Base-by-base conservation (phyloP, 768 basidiomycete genomes). In the Calocera viscosa region DNA sequence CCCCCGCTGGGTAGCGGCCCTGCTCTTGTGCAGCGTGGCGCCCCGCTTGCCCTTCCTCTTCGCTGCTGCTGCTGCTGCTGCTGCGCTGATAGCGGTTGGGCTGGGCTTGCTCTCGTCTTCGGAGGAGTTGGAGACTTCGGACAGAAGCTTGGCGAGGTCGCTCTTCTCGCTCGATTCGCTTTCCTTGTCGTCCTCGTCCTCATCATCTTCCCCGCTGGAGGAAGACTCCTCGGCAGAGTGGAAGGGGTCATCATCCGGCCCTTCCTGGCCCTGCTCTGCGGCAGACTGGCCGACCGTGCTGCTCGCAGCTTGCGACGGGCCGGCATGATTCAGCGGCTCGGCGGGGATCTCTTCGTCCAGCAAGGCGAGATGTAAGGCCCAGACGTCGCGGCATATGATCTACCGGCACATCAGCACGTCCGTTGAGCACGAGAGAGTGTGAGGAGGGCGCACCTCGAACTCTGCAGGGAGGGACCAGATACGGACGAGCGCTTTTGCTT, bases 301-400 rank as follows among this genome's bases (percentile, higher is more conserved):
- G n/a, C n/a, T n/a, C n/a, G n/a, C n/a, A n/a, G n/a, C n/a, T n/a
- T n/a, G n/a, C n/a, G n/a, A n/a, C n/a, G n/a, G n/a, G n/a, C n/a
- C 24, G 53, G 24, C 30, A 26, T 2, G 19, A 34, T 67, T 47
- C 22, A 73, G 26, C 11, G 87, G 84, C 71, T 89, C 89, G 16
- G 76, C 11, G 83, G 80, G 0, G 84, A 84, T 11, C 85, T 84
- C 41, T 79, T 76, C 7, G 84, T 82, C 17, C 90, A 76, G 19
- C 87, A 77, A 49, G 78, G 78, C 35, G n/a, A 93, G 78, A 75
- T 91, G 81, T 2, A 90, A 77, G 0, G 84, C 82, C 91, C 91
- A 93, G n/a, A 90, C 67, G 71, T 93, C 91, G 71, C 85, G 81
- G 73, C 89, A 92, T 32, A 90, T 76, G 26, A 81, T 76, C 91